Conservation (phyloP, 2,329 filamentous ascomycete species). For the Dissoconium aciculare region DNA sequence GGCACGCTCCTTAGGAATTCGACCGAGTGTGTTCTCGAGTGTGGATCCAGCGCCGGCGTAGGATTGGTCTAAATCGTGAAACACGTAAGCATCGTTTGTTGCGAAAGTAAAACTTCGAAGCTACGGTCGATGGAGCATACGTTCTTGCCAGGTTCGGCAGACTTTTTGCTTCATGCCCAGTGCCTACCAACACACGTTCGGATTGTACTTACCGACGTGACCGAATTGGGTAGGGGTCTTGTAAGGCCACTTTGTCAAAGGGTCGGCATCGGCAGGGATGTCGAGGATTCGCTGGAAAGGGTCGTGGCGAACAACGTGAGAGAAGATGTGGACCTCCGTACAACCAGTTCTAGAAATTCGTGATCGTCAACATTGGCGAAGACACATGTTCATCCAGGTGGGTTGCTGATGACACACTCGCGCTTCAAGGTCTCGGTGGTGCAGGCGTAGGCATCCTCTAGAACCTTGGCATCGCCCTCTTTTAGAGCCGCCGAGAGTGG, state of each 20-base stretch:
- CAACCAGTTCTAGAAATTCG: neutral
- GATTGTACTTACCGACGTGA: conserved; percentile 1
- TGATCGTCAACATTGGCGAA: neutral
- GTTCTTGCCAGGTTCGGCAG: too few species aligned
- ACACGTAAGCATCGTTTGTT: too few species aligned
- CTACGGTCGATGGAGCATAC: too few species aligned
- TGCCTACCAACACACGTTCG: neutral
- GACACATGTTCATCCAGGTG: neutral
- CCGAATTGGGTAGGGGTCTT: neutral
- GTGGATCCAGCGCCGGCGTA: neutral
- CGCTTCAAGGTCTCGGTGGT: neutral
- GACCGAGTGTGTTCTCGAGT: neutral
- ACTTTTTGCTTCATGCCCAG: too few species aligned
- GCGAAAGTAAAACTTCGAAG: too few species aligned
- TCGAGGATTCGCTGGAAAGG: neutral
- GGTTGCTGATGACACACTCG: neutral
- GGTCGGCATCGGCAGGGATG: neutral
- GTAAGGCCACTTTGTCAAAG: neutral
- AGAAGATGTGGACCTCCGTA: neutral
- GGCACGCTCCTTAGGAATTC: neutral
- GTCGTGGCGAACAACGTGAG: neutral
- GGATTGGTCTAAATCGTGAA: neutral
- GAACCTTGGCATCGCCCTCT: neutral
- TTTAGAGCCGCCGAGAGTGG: neutral
- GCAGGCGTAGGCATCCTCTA: neutral